Evolutionary conservation across 768 basidiomycete species (phyloP).

Genomic region (Russula foetens): DNA sequence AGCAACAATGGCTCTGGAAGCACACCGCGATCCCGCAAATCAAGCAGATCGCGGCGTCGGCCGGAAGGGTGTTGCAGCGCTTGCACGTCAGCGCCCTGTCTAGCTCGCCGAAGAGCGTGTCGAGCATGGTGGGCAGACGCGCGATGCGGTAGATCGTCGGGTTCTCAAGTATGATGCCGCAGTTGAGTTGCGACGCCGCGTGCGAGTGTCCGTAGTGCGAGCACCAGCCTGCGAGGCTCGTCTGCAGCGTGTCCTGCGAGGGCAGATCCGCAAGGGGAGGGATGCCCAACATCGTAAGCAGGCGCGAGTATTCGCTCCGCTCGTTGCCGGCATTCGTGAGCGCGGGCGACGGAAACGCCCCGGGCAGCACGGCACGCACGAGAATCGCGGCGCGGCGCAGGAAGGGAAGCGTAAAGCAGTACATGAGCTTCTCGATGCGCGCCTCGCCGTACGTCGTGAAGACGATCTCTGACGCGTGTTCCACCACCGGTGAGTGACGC

Average conservation of each 20-base stretch:
- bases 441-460: constrained; percentile 79
- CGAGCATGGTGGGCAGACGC: constrained; percentile 72
- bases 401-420: constrained; percentile 86
- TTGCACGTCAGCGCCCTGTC: constrained; percentile 67
- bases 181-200: constrained; percentile 68
- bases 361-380: constrained; percentile 64
- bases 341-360: constrained; percentile 44
- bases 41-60: constrained; percentile 85
- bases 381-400: constrained; percentile 82
- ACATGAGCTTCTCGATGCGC: constrained; percentile 77
- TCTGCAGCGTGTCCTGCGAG: constrained; percentile 80
- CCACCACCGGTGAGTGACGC: constrained; percentile 80
- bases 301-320: constrained; percentile 68
- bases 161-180: constrained; percentile 74
- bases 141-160: constrained; percentile 78
- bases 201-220: constrained; percentile 81
- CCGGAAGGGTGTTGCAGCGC: constrained; percentile 70
- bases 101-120: constrained; percentile 71
- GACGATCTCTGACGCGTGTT: constrained; percentile 73
- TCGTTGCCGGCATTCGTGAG: constrained; percentile 35
- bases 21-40: constrained; percentile 85
- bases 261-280: constrained; percentile 74
- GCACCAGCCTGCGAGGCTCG: constrained; percentile 85
- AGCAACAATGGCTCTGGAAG: constrained; percentile 88
- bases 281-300: constrained; percentile 68